Evolutionary conservation across 176 grass and related monocot species (phyloP).

Genomic region (Ananas comosus): DNA sequence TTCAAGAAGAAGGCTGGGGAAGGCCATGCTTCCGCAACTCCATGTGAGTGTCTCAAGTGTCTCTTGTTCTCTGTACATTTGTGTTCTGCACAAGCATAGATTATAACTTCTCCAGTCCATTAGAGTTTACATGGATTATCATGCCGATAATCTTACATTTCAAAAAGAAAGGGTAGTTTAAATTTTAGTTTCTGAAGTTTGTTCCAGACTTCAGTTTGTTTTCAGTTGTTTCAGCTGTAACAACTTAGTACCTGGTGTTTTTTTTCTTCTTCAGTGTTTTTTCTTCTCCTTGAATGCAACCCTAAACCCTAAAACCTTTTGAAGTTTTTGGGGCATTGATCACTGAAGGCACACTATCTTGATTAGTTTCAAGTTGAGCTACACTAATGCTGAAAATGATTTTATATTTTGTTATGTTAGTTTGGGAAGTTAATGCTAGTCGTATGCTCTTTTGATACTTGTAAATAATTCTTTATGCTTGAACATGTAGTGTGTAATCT

Average conservation of each 20-base stretch:
- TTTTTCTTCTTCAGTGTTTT: conserved; percentile 12
- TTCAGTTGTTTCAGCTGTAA: too few relatives aligned
- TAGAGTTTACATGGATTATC: neutral
- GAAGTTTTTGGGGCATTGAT: too few relatives aligned
- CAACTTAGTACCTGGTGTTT: conserved; percentile 5
- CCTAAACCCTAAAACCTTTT: too few relatives aligned
- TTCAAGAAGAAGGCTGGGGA: conserved; percentile 87
- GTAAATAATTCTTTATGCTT: too few relatives aligned
- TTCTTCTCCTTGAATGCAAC: neutral
- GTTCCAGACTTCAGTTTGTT: too few relatives aligned
- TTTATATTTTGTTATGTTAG: neutral
- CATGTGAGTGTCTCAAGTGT: conserved; percentile 37
- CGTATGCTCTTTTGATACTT: too few relatives aligned
- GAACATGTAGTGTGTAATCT: too few relatives aligned
- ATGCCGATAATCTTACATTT: neutral
- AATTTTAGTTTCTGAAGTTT: too few relatives aligned
- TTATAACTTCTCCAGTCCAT: neutral
- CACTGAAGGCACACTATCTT: too few relatives aligned
- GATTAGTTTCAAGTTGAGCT: too few relatives aligned
- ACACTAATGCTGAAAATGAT: neutral
- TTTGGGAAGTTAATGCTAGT: too few relatives aligned
- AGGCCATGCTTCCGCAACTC: conserved; percentile 47
- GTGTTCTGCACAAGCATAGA: neutral
- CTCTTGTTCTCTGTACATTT: neutral
- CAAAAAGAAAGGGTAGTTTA: too few relatives aligned